A percentile compares a stretch with the other conserved stretches of the same genome.
Conservation (phyloP, 805 yeast genomes). For the Teunomyces gatunensis region DNA sequence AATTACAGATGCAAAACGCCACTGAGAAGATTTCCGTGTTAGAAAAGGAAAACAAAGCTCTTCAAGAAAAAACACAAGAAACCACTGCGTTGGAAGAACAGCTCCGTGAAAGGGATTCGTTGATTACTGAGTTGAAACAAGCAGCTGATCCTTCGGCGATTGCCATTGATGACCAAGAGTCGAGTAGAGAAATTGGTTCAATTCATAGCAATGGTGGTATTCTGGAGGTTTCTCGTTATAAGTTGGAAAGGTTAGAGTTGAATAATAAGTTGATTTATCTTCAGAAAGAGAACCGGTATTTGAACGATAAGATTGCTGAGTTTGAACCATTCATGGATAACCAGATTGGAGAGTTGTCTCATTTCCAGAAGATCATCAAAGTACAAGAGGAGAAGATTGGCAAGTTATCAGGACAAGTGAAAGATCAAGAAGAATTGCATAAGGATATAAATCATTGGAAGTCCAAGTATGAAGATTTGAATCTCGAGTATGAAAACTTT, state of each 20-base stretch:
- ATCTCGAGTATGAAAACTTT: conserved; percentile 42
- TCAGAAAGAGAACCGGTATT: conserved; percentile 42
- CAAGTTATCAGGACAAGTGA: conserved; percentile 38
- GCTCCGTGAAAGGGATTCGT: conserved; percentile 27
- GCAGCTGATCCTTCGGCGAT: conserved; percentile 24
- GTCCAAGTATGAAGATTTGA: conserved; percentile 42
- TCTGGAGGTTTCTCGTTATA: conserved; percentile 36
- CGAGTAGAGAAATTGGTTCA: conserved; percentile 7
- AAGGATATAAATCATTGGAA: conserved; percentile 49
- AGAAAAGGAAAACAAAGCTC: conserved; percentile 32
- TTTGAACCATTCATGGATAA: conserved; percentile 54
- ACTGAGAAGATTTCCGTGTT: conserved; percentile 50
- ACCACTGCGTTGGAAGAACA: conserved; percentile 15
- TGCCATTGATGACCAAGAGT: conserved; percentile 18
- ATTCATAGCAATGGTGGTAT: conserved; percentile 10
- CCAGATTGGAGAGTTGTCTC: conserved; percentile 50
- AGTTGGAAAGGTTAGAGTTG: conserved; percentile 43
- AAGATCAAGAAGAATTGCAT: conserved; percentile 42
- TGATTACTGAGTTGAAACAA: conserved; percentile 31
- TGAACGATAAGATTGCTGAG: conserved; percentile 41
- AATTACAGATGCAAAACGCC: conserved; percentile 55
- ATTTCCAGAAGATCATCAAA: conserved; percentile 53
- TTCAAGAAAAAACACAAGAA: conserved; percentile 8
- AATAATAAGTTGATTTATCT: conserved; percentile 44
- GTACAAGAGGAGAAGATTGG: conserved; percentile 49